Evolutionary conservation across 768 basidiomycete species (phyloP).

Genomic region (Lactarius evosmus): DNA sequence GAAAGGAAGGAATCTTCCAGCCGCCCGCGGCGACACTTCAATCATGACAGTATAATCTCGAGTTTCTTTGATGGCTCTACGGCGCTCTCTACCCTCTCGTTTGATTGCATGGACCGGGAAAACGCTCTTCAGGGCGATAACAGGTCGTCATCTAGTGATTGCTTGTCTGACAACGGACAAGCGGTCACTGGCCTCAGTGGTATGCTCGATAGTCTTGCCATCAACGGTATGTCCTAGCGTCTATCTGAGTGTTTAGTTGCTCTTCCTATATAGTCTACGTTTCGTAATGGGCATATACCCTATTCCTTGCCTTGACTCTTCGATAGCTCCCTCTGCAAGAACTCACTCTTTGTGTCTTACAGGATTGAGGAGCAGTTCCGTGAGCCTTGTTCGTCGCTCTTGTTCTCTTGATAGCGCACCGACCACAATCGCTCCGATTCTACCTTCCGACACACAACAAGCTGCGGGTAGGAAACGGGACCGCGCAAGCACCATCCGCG

Average conservation of each 20-base stretch:
- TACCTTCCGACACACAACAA: not conserved
- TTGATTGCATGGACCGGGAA: not conserved
- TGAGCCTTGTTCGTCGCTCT: conserved; percentile 9
- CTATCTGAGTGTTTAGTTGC: not conserved
- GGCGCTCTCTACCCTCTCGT: not conserved
- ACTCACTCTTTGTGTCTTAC: conserved; percentile 1
- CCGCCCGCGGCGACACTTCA: not conserved
- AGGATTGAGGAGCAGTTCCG: not conserved
- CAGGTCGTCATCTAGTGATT: not conserved
- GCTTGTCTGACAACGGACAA: conserved; percentile 11
- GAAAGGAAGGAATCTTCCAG: not conserved
- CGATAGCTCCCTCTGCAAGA: not conserved
- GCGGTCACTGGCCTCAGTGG: conserved; percentile 19
- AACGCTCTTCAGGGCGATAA: not conserved
- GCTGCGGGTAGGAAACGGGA: conserved; percentile 15
- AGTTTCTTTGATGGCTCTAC: conserved; percentile 19
- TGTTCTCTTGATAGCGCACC: conserved; percentile 22
- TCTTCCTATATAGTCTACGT: not conserved
- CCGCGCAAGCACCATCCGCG: conserved; percentile 28
- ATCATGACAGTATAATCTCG: conserved; percentile 26
- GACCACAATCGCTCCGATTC: not conserved
- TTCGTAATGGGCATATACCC: not conserved
- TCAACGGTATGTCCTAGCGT: conserved; percentile 19
- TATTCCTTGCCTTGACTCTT: not conserved
- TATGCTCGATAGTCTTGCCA: conserved; percentile 24